Evolutionary conservation across 176 grass and related monocot genomes (phyloP).

Genomic region (Ananas comosus): DNA sequence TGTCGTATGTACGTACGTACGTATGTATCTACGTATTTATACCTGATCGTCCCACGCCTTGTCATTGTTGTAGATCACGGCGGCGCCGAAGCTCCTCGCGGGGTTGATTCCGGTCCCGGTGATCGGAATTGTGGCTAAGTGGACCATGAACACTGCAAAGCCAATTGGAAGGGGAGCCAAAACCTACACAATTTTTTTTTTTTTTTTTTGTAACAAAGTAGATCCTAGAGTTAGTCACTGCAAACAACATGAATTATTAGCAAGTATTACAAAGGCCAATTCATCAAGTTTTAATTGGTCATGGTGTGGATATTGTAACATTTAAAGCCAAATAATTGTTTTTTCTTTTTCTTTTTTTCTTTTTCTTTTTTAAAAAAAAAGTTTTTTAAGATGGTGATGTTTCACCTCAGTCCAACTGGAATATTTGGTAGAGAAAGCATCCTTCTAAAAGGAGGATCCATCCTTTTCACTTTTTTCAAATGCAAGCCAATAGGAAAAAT

Average conservation of each 20-base stretch:
- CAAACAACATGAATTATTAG: too few relatives aligned
- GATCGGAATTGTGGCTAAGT: constrained; percentile 84
- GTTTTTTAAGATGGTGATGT: background rate
- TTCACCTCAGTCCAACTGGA: background rate
- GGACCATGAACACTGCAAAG: constrained; percentile 97
- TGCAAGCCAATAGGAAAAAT: too few relatives aligned
- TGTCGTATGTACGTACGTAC: too few relatives aligned
- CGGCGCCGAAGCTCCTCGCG: constrained; percentile 76
- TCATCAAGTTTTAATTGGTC: too few relatives aligned
- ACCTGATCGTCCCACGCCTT: constrained; percentile 92
- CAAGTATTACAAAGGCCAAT: too few relatives aligned
- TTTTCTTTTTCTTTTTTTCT: background rate
- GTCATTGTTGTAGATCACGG: constrained; percentile 82
- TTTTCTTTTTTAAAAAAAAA: background rate
- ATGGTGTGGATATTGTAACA: background rate
- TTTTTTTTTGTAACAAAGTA: background rate
- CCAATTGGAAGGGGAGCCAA: constrained; percentile 92
- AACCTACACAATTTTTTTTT: constrained; percentile 34
- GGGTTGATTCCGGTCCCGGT: constrained; percentile 96
- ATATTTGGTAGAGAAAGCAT: background rate
- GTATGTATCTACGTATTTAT: constrained; percentile 3
- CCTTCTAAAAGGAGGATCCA: constrained; percentile 15
- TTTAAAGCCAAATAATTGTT: background rate
- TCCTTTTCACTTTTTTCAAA: background rate
- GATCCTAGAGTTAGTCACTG: background rate